Evolutionary conservation across 805 yeast species (phyloP), one percentile per base, ranked within the genome.

Genomic region (Ogataea kodamae): DNA sequence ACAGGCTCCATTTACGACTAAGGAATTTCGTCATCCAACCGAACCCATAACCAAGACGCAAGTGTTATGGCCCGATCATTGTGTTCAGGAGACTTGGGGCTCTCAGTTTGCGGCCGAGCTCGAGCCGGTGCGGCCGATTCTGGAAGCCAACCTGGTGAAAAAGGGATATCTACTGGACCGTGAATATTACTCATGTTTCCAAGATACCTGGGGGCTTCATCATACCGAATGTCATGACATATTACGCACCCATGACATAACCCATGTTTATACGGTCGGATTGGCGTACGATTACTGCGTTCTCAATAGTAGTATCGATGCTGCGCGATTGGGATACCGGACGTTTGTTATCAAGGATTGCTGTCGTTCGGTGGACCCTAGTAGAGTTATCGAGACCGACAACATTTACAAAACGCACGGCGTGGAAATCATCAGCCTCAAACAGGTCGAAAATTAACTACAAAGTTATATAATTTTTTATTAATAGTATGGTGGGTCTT

Each of bases 221-320:
- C 64, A 74, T 25, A 88, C 97, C 0, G 89, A 77, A 35, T 62
- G 88, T 42, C 66, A 69, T 33, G 55, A 52, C 1, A 59, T 68
- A 25, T 65, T 89, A 42, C 55, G 52, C 16, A 49, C 62, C 1
- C 54, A 70, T 23, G 60, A 56, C 0, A 74, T 86, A 25, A 67
- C 72, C 3, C 72, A 77, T 25, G 87, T 88, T 1, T 76, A 68
- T 27, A 70, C 84, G 14, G 90, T 80, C 2, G 97, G 97, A 0
- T 49, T 89, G 13, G 96, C 97, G 0, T 76, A 78, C 43, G 97
- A 89, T 54, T 87, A 65, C 56, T 89, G 97, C 57, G 97, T 90
- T 3, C 61, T 77, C 46, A 70, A 78, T 51, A 80, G 94, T 0
- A 87, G 95, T 0, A 55, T 76, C 15, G 94, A 89, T 37, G 69